These are phyloP conservation scores for Kalaharituber pfeilii DNA, from an alignment of 2,329 filamentous ascomycete genomes.

Conservation along the genomic window DNA sequence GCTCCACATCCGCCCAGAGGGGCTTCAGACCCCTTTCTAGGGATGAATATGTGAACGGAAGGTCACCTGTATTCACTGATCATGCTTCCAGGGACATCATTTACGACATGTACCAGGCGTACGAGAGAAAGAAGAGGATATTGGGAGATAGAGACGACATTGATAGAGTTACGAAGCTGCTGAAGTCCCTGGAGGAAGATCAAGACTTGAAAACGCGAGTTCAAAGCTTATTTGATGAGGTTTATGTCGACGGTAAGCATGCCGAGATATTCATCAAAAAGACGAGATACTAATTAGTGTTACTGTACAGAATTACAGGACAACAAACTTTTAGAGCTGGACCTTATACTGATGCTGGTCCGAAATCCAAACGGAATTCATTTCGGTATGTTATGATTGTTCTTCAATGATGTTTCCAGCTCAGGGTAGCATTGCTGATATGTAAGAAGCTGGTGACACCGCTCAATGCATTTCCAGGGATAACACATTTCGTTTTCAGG, in stretches of 20 bases:
- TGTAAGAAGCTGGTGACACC: conserved; percentile 22
- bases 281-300: too few species aligned
- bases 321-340: conserved; percentile 23
- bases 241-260: conserved; percentile 11
- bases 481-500: conserved; percentile 25
- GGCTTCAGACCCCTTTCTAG: neutral
- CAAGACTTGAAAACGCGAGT: conserved; percentile 1
- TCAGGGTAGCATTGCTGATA: too few species aligned
- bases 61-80: neutral
- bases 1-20: conserved; percentile 9
- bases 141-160: neutral
- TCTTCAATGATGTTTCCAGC: too few species aligned
- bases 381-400: conserved; percentile 8
- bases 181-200: neutral
- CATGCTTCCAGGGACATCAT: neutral
- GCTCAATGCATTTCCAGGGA: conserved; percentile 27
- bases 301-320: conserved; percentile 25
- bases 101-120: neutral
- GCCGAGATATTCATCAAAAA: too few species aligned
- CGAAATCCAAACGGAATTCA: conserved; percentile 23
- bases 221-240: conserved; percentile 1
- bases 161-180: neutral
- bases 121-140: neutral
- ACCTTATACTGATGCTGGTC: conserved; percentile 22
- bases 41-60: neutral